Evolutionary conservation across 1,284 basidiomycete genomes (phyloP).

Genomic region (Cutaneotrichosporon sp.): DNA sequence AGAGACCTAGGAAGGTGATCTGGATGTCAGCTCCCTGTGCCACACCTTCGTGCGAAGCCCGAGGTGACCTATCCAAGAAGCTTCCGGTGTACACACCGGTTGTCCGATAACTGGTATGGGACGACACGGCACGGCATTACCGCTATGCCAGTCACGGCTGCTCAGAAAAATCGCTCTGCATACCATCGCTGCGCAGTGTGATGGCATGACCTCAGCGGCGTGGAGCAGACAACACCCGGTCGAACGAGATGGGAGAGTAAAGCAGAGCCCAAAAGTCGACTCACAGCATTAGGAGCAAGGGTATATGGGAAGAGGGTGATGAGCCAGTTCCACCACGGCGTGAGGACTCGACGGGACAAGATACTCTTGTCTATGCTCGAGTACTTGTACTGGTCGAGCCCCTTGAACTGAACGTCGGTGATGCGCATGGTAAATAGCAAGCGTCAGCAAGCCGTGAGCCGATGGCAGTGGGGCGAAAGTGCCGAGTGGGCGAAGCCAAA

Average conservation of each 20-base stretch:
- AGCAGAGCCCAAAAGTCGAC: conserved; percentile 31
- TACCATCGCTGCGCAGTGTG: too few relatives aligned
- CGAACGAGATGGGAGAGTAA: not conserved
- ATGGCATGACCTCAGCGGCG: too few relatives aligned
- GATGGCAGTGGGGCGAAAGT: not conserved
- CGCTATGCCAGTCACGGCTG: too few relatives aligned
- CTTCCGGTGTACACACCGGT: too few relatives aligned
- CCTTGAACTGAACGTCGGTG: conserved; percentile 48
- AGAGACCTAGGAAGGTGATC: conserved; percentile 79
- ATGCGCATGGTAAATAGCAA: conserved; percentile 34
- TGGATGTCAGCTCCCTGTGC: too few relatives aligned
- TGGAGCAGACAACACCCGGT: too few relatives aligned
- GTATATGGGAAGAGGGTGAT: conserved; percentile 82
- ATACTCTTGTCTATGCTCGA: conserved; percentile 55
- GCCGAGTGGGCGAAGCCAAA: not conserved
- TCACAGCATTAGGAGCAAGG: conserved; percentile 85
- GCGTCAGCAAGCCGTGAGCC: not conserved
- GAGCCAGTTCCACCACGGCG: conserved; percentile 92
- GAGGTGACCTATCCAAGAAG: too few relatives aligned
- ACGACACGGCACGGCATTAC: too few relatives aligned
- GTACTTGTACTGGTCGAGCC: conserved; percentile 57
- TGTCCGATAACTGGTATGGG: too few relatives aligned
- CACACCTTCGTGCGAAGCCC: not conserved
- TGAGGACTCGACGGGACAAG: conserved; percentile 56
- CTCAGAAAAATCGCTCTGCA: too few relatives aligned